A percentile compares a stretch with the other conserved stretches of the same genome.
phyloP scores from a whole-genome alignment of 257 asterid genomes.

The Solanum pimpinellifolium region DNA sequence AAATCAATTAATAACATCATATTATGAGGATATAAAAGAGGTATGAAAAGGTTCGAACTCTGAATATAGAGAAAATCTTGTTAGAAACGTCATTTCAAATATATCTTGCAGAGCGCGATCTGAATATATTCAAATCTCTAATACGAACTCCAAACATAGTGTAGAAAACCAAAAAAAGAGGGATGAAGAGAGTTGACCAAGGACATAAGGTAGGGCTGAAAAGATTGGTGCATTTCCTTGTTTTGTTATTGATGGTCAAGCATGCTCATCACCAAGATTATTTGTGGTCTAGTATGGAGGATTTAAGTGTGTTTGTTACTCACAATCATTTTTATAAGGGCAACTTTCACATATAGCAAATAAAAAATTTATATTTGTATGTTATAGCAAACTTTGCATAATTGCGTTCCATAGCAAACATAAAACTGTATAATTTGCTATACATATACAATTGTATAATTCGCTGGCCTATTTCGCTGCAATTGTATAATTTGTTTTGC shows the following conservation, averaged over 20 bases:
- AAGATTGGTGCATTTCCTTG: no score
- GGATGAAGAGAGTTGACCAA: neutral
- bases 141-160: fast-evolving
- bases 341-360: no score
- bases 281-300: neutral
- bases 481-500: no score
- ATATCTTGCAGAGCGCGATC: fast-evolving
- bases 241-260: neutral
- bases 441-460: no score
- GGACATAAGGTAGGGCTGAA: neutral
- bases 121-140: no score
- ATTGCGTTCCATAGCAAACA: no score
- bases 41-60: neutral
- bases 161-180: neutral
- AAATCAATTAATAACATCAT: neutral
- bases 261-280: neutral
- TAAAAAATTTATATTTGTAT: no score
- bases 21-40: neutral
- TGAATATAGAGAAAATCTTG: fast-evolving
- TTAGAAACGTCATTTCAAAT: no score
- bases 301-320: neutral
- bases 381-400: no score
- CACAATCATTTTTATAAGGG: neutral
- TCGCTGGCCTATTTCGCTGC: no score
- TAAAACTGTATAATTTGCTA: no score